A percentile compares a stretch with the other conserved stretches of the same genome.
Conservation (phyloP, 208 protist genomes). For the Acanthamoeba royreba region DNA sequence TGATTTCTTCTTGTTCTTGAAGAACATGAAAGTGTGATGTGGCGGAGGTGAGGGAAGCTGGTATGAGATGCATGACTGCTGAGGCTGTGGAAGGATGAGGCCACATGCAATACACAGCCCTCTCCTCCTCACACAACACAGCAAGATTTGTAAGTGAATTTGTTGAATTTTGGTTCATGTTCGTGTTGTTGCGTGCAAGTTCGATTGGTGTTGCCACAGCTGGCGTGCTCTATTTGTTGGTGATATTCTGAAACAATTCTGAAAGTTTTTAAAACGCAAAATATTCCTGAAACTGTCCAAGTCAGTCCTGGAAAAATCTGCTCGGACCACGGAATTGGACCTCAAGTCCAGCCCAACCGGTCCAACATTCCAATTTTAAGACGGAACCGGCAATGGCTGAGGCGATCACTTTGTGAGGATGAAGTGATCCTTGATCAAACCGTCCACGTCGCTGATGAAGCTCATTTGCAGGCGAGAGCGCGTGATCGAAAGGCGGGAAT, state of each 20-base stretch:
- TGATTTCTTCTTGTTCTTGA: too few species aligned
- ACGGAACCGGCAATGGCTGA: too few species aligned
- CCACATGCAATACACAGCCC: neutral
- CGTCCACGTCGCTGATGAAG: neutral
- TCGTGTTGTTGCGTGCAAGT: neutral
- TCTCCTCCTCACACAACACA: neutral
- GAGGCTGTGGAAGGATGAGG: neutral
- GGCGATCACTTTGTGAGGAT: neutral
- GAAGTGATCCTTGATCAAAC: neutral
- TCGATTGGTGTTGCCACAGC: too few species aligned
- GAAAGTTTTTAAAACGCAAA: too few species aligned
- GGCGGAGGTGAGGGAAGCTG: too few species aligned
- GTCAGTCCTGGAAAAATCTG: neutral
- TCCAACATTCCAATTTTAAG: neutral
- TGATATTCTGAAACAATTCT: too few species aligned
- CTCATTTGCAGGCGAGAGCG: neutral
- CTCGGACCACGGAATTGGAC: too few species aligned
- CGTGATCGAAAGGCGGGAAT: neutral
- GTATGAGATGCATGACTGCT: neutral
- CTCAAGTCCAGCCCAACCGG: neutral
- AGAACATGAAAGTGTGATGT: neutral
- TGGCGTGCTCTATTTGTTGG: too few species aligned
- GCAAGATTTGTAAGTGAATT: neutral
- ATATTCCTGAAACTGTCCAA: neutral
- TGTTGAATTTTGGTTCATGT: neutral